Evolutionary conservation across 2,329 filamentous ascomycete genomes (phyloP).

Genomic region (Neocucurbitaria cava): DNA sequence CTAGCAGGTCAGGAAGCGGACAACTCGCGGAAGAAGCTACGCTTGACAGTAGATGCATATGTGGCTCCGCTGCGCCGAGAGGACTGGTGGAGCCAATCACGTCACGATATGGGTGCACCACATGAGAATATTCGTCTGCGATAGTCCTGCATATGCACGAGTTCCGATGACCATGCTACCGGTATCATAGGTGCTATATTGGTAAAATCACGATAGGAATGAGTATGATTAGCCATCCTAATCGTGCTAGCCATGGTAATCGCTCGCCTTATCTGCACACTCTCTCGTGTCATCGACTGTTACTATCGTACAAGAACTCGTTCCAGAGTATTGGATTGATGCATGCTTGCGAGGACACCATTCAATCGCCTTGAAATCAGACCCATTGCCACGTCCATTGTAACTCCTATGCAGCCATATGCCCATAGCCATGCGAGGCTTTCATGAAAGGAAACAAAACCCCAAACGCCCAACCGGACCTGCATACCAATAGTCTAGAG

Average conservation of each 20-base stretch:
- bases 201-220: conserved; percentile 7
- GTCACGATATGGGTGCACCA: conserved; percentile 22
- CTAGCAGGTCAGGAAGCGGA: conserved; percentile 14
- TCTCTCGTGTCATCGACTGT: background rate
- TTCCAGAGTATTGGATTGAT: conserved; percentile 29
- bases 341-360: conserved; percentile 24
- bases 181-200: conserved; percentile 35
- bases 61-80: conserved; percentile 26
- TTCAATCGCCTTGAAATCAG: conserved; percentile 17
- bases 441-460: conserved; percentile 20
- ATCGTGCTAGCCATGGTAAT: background rate
- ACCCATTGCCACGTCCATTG: conserved; percentile 21
- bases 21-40: conserved; percentile 18
- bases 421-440: conserved; percentile 27
- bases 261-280: background rate
- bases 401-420: conserved; percentile 11
- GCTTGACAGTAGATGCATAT: conserved; percentile 9
- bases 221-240: background rate
- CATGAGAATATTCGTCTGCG: conserved; percentile 25
- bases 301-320: background rate
- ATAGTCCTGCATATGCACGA: conserved; percentile 33
- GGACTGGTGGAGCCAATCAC: conserved; percentile 25
- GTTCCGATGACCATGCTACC: conserved; percentile 38
- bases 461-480: conserved; percentile 25
- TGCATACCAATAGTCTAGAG: conserved; percentile 42